phyloP scores from a whole-genome alignment of 2,329 filamentous ascomycete species.

The Alternaria metachromatica region DNA sequence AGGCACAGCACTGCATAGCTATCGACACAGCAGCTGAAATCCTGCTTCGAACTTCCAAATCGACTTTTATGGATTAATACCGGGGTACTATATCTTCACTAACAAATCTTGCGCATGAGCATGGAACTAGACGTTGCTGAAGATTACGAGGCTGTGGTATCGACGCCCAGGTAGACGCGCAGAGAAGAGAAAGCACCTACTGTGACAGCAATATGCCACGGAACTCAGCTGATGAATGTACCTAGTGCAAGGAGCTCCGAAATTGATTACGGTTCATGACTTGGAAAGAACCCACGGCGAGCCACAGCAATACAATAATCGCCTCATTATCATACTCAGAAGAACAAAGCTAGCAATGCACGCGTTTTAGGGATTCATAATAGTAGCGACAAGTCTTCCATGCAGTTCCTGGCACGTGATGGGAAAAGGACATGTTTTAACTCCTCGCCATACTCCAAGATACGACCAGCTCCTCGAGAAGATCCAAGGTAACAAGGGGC shows the following conservation, averaged over 20 bases:
- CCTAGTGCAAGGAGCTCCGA: constrained; percentile 18
- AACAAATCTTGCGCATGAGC: constrained; percentile 14
- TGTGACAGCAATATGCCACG: constrained; percentile 29
- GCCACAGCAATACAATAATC: constrained; percentile 33
- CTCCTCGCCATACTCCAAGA: constrained; percentile 7
- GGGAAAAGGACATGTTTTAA: background rate
- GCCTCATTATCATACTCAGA: constrained; percentile 17
- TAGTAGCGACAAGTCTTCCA: background rate
- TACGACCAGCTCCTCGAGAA: constrained; percentile 10
- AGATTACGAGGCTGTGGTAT: constrained; percentile 6
- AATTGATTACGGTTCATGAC: constrained; percentile 15
- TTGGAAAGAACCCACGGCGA: constrained; percentile 20
- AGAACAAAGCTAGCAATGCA: constrained; percentile 30
- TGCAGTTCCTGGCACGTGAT: background rate
- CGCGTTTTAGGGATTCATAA: constrained; percentile 26
- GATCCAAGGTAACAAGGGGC: background rate
- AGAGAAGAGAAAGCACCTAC: constrained; percentile 21
- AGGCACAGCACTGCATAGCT: background rate
- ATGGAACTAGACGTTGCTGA: constrained; percentile 13
- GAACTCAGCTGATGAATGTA: constrained; percentile 18
- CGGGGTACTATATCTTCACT: constrained; percentile 4
- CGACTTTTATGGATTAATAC: constrained; percentile 26
- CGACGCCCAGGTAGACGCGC: constrained; percentile 20
- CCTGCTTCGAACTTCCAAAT: background rate
- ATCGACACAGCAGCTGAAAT: background rate